Percentiles rank a stretch among this genome's conserved stretches.
Conservation (phyloP, 768 basidiomycete genomes). For the Gelatoporia subvermispora region DNA sequence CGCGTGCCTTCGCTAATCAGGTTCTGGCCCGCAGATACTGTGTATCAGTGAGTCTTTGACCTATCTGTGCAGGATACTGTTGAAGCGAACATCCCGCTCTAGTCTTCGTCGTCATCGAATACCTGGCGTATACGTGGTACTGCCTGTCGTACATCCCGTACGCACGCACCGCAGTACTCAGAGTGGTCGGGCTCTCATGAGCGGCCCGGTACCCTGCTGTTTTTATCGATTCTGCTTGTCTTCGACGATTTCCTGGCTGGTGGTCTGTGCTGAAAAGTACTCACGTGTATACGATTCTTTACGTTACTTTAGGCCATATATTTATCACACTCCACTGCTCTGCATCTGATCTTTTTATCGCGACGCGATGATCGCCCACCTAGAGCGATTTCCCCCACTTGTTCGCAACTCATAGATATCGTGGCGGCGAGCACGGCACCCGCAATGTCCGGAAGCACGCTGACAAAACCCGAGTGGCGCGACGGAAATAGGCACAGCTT, state of each 20-base stretch:
- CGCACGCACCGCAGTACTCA: conserved; percentile 70
- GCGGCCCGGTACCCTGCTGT: neutral
- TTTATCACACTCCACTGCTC: too few species aligned
- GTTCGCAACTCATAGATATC: too few species aligned
- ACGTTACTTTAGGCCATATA: too few species aligned
- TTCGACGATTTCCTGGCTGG: neutral
- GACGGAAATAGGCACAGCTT: too few species aligned
- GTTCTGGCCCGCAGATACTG: conserved; percentile 43
- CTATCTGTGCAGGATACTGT: neutral
- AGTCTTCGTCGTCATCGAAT: conserved; percentile 92
- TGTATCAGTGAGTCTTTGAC: conserved; percentile 53
- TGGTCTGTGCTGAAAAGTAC: too few species aligned
- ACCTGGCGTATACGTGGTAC: conserved; percentile 90
- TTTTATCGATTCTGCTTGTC: neutral
- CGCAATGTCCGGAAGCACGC: too few species aligned
- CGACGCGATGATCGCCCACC: too few species aligned
- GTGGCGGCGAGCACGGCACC: too few species aligned
- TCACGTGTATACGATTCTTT: too few species aligned
- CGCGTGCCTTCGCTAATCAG: neutral
- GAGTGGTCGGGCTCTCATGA: conserved; percentile 50
- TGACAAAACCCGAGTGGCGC: too few species aligned
- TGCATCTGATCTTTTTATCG: too few species aligned
- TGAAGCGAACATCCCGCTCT: conserved; percentile 2
- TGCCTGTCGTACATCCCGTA: conserved; percentile 88
- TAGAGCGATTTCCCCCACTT: too few species aligned